Evolutionary conservation across 805 yeast species (phyloP).

Genomic region (Zygosaccharomyces rouxii): DNA sequence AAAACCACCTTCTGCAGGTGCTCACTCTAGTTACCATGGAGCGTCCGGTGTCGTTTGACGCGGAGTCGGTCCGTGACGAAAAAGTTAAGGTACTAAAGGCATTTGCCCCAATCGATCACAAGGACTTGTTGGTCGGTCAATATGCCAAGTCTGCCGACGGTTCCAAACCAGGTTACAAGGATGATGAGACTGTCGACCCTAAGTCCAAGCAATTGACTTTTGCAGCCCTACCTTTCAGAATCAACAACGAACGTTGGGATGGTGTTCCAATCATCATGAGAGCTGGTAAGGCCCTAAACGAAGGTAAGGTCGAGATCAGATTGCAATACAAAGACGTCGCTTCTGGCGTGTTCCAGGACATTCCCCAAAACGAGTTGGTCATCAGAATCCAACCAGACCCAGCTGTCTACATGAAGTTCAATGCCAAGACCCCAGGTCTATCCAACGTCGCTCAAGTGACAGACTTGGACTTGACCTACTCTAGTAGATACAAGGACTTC

Average conservation of each 20-base stretch:
- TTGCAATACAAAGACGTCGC: slow-evolving; percentile 87
- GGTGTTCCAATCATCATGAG: slow-evolving; percentile 95
- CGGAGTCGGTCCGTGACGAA: slow-evolving; percentile 93
- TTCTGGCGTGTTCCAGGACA: slow-evolving; percentile 71
- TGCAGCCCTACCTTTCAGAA: slow-evolving; percentile 76
- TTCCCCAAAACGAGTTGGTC: slow-evolving; percentile 89
- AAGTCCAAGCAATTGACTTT: slow-evolving; percentile 86
- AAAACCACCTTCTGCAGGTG: slow-evolving; percentile 92
- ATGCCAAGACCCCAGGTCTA: slow-evolving; percentile 90
- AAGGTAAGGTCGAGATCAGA: slow-evolving; percentile 91
- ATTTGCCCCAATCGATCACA: slow-evolving; percentile 57
- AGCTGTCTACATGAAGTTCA: slow-evolving; percentile 88
- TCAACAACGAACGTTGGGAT: slow-evolving; percentile 94
- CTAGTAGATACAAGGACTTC: slow-evolving; percentile 74
- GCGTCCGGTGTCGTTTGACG: slow-evolving; percentile 83
- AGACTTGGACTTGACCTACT: slow-evolving; percentile 85
- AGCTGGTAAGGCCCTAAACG: slow-evolving; percentile 97
- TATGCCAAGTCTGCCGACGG: slow-evolving; percentile 84
- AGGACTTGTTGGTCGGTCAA: slow-evolving; percentile 81
- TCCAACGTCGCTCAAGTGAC: slow-evolving; percentile 77
- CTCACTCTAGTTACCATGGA: slow-evolving; percentile 92
- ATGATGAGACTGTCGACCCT: slow-evolving; percentile 82
- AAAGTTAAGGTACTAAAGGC: slow-evolving; percentile 90
- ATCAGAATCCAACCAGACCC: slow-evolving; percentile 93
- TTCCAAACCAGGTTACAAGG: slow-evolving; percentile 81